Evolutionary conservation across 2,329 filamentous ascomycete species (phyloP), one percentile per base, ranked within the genome.

Genomic region (Epichloe festucae): DNA sequence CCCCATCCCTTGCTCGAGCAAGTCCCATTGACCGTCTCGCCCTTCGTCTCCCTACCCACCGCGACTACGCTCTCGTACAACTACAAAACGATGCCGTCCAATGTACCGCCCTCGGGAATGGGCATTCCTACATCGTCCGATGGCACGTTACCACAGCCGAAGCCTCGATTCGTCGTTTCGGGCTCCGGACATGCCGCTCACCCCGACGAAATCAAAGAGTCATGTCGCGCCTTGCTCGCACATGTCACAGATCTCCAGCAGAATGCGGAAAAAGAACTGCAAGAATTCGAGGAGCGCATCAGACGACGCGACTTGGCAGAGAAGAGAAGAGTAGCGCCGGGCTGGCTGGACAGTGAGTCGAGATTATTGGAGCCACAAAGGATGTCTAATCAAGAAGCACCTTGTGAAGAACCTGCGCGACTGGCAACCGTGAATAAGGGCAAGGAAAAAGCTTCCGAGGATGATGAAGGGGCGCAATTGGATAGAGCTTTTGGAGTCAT

Each of bases 31-130:
- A 94, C 89, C 48, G 89, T 97, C 44, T 96, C 91, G 3, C 93
- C 93, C 27, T 96, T 96, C 72, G 81, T 97, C 61, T 86, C 85
- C 54, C 84, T 98, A 35, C 93, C 93, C 11, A 85, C 87, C 34
- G 85, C 91, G 27, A 87, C 90, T 19, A 95, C 90, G 0, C 81
- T 98, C 7, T 91, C 93, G 23, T 97, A 97, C 73, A 95, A 89
- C 59, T 97, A 96, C 77, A 91, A 90, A 65, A 78, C 82, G 11
- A 84, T 97, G 63, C 88, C 91, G 0, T 91, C 89, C 1, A 86
- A 89, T 2, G 79, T 97, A 0, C 91, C 93, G 2, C 62, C 67
- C 3, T 67, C 68, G 2, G 58, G 62, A 27, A 55, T 68, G 21
- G 65, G 65, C 51, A 62, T 70, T 27, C 60, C 65, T 19, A 66